phyloP scores from a whole-genome alignment of 2,329 filamentous ascomycete genomes.

The Pseudofabraea citricarpa region DNA sequence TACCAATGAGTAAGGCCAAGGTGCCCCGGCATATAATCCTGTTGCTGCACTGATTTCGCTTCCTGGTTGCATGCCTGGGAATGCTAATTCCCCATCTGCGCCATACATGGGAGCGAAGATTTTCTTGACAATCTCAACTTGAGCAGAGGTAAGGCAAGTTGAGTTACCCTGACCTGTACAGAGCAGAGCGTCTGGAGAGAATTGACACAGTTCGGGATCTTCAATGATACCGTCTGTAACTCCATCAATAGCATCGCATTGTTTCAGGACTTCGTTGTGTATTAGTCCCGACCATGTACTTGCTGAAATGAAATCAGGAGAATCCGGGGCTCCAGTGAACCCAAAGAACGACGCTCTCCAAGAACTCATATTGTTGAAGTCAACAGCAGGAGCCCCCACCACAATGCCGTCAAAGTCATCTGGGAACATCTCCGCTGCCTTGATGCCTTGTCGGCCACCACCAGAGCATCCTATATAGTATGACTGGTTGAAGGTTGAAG shows the following conservation, averaged over 20 bases:
- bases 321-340: slow-evolving; percentile 10
- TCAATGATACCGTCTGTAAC: slow-evolving; percentile 31
- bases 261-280: slow-evolving; percentile 23
- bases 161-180: slow-evolving; percentile 1
- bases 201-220: slow-evolving; percentile 30
- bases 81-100: slow-evolving; percentile 11
- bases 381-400: slow-evolving; percentile 31
- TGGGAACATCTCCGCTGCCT: slow-evolving; percentile 33
- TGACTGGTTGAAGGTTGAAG: slow-evolving; percentile 20
- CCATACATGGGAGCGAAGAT: slow-evolving; percentile 13
- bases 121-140: slow-evolving; percentile 15
- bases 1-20: slow-evolving; percentile 15
- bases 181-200: slow-evolving; percentile 12
- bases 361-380: slow-evolving; percentile 11
- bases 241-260: slow-evolving; percentile 32
- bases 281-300: slow-evolving; percentile 6
- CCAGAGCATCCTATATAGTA: slow-evolving; percentile 37
- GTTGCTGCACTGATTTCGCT: slow-evolving; percentile 33
- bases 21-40: slow-evolving; percentile 28
- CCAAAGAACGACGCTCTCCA: slow-evolving; percentile 8
- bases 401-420: slow-evolving; percentile 36
- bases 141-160: slow-evolving; percentile 12
- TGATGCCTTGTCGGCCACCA: slow-evolving; percentile 34
- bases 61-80: slow-evolving; percentile 41
- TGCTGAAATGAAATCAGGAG: slow-evolving; percentile 28